Evolutionary conservation across 345 rosid species (phyloP).

Genomic region (Kandelia obovata): DNA sequence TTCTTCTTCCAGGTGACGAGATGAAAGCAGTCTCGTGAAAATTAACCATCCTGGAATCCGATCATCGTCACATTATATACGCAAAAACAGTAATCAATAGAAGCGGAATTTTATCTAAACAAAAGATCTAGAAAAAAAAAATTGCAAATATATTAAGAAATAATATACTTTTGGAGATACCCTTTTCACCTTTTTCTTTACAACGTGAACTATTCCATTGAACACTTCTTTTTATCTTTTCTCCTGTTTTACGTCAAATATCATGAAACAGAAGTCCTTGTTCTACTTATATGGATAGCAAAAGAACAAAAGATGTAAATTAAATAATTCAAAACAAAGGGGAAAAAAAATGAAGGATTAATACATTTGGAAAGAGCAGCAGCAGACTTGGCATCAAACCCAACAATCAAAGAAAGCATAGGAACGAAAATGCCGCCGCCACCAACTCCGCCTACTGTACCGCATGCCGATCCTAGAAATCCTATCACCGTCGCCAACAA

Average conservation of each 20-base stretch:
- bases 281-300: not conserved
- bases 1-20: too few species aligned
- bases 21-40: too few species aligned
- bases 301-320: too few species aligned
- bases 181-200: not conserved
- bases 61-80: too few species aligned
- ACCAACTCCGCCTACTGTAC: conserved; percentile 36
- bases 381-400: conserved; percentile 36
- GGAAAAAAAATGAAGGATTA: not conserved
- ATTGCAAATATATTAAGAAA: not conserved
- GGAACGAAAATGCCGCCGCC: conserved; percentile 38
- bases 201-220: not conserved
- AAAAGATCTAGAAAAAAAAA: not conserved
- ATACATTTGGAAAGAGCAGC: conserved; percentile 30
- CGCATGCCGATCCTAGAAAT: conserved; percentile 34
- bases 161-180: not conserved
- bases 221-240: too few species aligned
- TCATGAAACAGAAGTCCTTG: too few species aligned
- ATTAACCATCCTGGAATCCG: too few species aligned
- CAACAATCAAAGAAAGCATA: conserved; percentile 26
- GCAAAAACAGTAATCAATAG: too few species aligned
- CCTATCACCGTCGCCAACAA: conserved; percentile 22
- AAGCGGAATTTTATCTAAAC: not conserved
- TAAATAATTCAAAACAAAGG: not conserved
- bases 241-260: too few species aligned